A percentile compares a stretch with the other conserved stretches of the same genome.
These are phyloP conservation scores for Nyctanthes arbortristis DNA, from an alignment of 257 asterid species.

Conservation along the genomic window DNA sequence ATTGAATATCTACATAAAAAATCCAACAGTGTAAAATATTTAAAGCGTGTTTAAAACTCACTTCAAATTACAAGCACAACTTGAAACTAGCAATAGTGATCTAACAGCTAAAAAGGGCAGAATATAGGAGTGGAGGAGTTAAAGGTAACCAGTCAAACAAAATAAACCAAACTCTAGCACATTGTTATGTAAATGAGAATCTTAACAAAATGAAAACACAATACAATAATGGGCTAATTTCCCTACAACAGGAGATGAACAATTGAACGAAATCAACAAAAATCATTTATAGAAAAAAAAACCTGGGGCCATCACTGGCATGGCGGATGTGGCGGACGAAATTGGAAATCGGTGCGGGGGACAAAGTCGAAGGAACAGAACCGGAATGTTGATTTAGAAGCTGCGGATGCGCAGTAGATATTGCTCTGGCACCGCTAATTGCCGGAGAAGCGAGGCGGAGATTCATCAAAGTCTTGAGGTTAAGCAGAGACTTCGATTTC, in stretches of 20 bases:
- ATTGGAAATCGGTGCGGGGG: constrained; percentile 32
- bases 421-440: constrained; percentile 12
- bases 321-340: constrained; percentile 67
- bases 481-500: constrained; percentile 46
- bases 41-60: constrained; percentile 1
- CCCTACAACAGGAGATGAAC: neutral
- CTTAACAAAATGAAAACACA: neutral
- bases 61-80: neutral
- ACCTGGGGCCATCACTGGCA: constrained; percentile 62
- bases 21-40: neutral
- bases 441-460: constrained; percentile 36
- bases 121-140: no score
- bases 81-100: neutral
- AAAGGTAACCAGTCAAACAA: no score
- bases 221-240: neutral
- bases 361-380: constrained; percentile 28
- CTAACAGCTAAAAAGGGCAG: no score
- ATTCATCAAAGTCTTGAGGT: constrained; percentile 39
- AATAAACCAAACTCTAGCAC: neutral
- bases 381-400: constrained; percentile 40
- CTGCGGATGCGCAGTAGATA: constrained; percentile 57
- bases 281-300: neutral
- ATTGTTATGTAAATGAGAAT: neutral
- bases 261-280: neutral
- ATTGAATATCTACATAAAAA: constrained; percentile 50